Evolutionary conservation across 768 basidiomycete species (phyloP), one percentile per base, ranked within the genome.

Genomic region (Galerina sulciceps): DNA sequence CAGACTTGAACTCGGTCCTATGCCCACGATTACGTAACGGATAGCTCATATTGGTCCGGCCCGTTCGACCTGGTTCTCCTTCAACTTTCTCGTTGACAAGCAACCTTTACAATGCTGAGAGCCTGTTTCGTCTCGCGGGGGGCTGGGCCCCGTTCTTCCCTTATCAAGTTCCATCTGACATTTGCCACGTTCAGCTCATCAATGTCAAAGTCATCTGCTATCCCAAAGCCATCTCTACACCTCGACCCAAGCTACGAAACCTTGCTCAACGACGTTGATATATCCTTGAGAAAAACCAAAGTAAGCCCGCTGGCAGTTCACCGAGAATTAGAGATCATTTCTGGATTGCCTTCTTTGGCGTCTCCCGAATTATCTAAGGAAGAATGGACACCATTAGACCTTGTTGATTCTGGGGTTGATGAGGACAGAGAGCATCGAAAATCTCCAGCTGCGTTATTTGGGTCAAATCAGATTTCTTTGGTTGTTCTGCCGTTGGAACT

Each of bases 391-490:
- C 50, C 68, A 2, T 69, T 78, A 15, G 60, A 69, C 17, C 65
- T 70, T 41, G 71, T 76, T 55, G 71, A 75, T 18, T 42, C 48
- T 10, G 40, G 36, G 11, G 40, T 56, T 22, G 67, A 74, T 31
- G 75, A 75, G 22, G 72, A 71, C 15, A 57, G 67, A 18, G 65
- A 72, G 61, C 63, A 77, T 63, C 69, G 82, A 71, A 90, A 90
- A 69, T 93, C 93, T 22, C 90, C 92, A 42, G 93, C 92, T 18
- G 93, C 94, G 17, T 76, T 78, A 20, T 91, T 91, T 70, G 96
- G 94, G 15, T 89, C 90, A 64, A 80, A 86, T 57, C 76, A 81
- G 42, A 80, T 93, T 47, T 91, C 93, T 9, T 76, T 87, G 43
- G 85, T 94, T 8, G 75, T 88, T 11, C 67, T 98, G 11, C 89